Evolutionary conservation across 2,329 filamentous ascomycete genomes (phyloP).

Genomic region (Ophiostoma ulmi): DNA sequence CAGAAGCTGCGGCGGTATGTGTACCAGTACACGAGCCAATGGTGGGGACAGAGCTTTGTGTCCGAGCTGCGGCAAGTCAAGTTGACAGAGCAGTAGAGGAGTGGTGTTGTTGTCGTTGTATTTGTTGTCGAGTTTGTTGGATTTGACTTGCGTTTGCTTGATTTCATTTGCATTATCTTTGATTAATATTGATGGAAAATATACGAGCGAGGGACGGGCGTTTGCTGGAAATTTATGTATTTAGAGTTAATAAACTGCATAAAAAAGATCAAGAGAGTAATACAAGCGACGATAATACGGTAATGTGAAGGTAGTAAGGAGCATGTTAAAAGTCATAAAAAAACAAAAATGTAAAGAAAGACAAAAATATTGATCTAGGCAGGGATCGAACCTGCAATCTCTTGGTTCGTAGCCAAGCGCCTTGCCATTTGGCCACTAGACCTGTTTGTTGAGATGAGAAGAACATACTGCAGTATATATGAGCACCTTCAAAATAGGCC

Average conservation of each 20-base stretch:
- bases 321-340: not conserved
- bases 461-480: not conserved
- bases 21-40: constrained; percentile 94
- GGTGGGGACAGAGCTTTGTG: constrained; percentile 94
- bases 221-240: not conserved
- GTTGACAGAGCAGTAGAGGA: constrained; percentile 12
- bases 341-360: not conserved
- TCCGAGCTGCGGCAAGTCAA: constrained; percentile 55
- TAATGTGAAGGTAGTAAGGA: not conserved
- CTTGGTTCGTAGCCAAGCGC: constrained; percentile 39
- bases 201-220: constrained; percentile 17
- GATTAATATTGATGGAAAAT: constrained; percentile 12
- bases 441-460: constrained; percentile 12
- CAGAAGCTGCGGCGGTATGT: constrained; percentile 91
- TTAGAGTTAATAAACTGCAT: not conserved
- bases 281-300: not conserved
- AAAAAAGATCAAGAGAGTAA: not conserved
- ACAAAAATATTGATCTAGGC: constrained; percentile 29
- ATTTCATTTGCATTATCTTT: constrained; percentile 5
- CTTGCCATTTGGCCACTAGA: constrained; percentile 35
- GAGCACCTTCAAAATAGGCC: not conserved
- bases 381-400: constrained; percentile 38
- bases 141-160: not conserved
- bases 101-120: not conserved
- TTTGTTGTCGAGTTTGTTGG: not conserved